Evolutionary conservation across 2,329 filamentous ascomycete species (phyloP).

Genomic region (Lasiodiplodia gonubiensis): DNA sequence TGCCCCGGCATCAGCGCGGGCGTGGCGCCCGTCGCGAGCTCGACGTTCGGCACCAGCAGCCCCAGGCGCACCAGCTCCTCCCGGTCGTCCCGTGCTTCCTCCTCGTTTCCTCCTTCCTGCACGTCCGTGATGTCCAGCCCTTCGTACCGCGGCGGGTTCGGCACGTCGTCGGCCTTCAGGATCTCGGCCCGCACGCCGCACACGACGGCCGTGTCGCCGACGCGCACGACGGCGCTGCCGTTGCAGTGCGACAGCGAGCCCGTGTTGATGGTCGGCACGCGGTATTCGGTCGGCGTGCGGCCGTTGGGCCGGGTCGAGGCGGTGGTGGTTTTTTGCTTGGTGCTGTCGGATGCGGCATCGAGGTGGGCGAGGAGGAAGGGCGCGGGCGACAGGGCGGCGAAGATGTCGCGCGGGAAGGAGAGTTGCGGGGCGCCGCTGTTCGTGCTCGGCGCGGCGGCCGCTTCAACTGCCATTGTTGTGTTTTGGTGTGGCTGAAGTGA

Average conservation of each 20-base stretch:
- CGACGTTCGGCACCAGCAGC: constrained; percentile 90
- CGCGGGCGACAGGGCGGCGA: constrained; percentile 87
- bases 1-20: constrained; percentile 84
- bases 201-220: constrained; percentile 92
- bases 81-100: constrained; percentile 31
- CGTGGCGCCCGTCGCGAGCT: constrained; percentile 87
- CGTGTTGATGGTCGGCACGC: constrained; percentile 76
- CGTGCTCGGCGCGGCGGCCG: constrained; percentile 1
- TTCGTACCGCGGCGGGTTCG: constrained; percentile 57
- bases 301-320: constrained; percentile 77
- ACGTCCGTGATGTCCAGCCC: not conserved
- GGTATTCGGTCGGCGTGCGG: constrained; percentile 71
- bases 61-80: constrained; percentile 59
- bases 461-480: constrained; percentile 19
- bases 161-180: constrained; percentile 74
- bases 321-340: constrained; percentile 34
- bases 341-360: constrained; percentile 52
- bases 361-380: constrained; percentile 91
- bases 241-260: constrained; percentile 87
- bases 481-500: not conserved
- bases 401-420: constrained; percentile 69
- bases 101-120: constrained; percentile 17
- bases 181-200: constrained; percentile 91
- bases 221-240: constrained; percentile 84
- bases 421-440: constrained; percentile 38